Base-by-base conservation (phyloP, 768 basidiomycete species). In the Agrocybe praecox region DNA sequence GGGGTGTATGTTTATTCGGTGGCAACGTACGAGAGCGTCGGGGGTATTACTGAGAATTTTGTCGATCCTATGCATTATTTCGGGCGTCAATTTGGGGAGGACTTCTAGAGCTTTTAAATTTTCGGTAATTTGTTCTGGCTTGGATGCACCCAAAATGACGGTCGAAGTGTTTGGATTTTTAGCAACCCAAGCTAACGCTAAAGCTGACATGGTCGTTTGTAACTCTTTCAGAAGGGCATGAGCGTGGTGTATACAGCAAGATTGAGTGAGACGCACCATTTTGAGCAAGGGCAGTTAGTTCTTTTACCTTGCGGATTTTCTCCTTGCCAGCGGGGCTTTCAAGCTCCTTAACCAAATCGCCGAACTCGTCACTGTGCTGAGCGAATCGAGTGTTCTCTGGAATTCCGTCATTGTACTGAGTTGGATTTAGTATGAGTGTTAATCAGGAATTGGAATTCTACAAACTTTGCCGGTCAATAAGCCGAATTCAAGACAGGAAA, bases 161-260 rank as follows among this genome's bases (percentile, higher is more conserved):
- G 83, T 85, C 52, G 77, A 78, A 1, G 85, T 87, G 69, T 87
- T 85, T 8, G 85, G 82, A 69, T 89, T 86, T 61, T 69, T 76
- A 23, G 86, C 82, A 7, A 87, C 72, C 89, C 90, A 94, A 10
- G 92, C 91, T 46, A 94, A 80, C 2, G 92, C 87, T 29, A 94
- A 79, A n/a, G 84, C 80, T 29, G 83, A 72, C 42, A 82, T 76
- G 1, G 76, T 85, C 49, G 83, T 82, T 23, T 80, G 79, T 32
- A 93, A 76, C 58, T 84, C 82, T 83, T 62, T 17, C 18, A 49
- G 45, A 7, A 49, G 4, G 24, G 18, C 23, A 32, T 17, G 24
- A 2, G 22, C 22, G 26, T 47, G 33, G 7, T 11, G 11, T 46
- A 32, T 6, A 14, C 17, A 33, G 5, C 11, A 26, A 23, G 15